Evolutionary conservation across 2,329 filamentous ascomycete species (phyloP), one percentile per base, ranked within the genome.

Genomic region (Cordyceps javanica): DNA sequence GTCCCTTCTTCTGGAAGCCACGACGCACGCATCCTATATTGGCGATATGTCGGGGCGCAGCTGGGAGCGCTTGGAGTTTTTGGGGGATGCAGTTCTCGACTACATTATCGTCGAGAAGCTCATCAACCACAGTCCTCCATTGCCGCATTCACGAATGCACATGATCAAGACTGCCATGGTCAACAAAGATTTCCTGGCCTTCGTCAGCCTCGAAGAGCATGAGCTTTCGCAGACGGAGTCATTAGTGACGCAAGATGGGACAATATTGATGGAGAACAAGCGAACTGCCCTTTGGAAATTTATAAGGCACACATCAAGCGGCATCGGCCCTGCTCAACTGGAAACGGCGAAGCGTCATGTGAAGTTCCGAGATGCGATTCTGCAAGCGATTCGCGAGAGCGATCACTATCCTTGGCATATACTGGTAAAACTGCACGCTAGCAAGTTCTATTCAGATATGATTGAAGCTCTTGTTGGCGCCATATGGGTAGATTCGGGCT

Each of bases 31-130:
- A 0, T 92, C 89, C 0, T 75, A 75, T 30, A 70, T 73, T 16
- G 74, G 79, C 5, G 75, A 76, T 2, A 77, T 72, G 23, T 59
- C 61, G 2, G 60, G 62, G 14, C 64, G 66, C 46, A 73, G 73
- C 0, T 79, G 84, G 13, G 89, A 97, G 63, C 82, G 91, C 0
- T 80, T 97, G 1, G 93, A 97, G 67, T 96, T 94, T 65, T 75
- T 97, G 0, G 93, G 93, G 1, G 93, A 97, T 64, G 83, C 91
- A 0, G 77, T 97, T 2, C 82, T 97, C 0, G 93, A 97, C 70
- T 81, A 85, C 63, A 75, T 96, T 57, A 75, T 97, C 50, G 84
- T 90, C 8, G 75, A 73, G 0, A 77, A 73, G n/a, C 72, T 93
- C 6, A 88, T 82, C 68, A 65, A 68, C 2, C 62, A 69, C 13